Evolutionary conservation across 306 rosid species (phyloP).

Genomic region (Prunus salicina): DNA sequence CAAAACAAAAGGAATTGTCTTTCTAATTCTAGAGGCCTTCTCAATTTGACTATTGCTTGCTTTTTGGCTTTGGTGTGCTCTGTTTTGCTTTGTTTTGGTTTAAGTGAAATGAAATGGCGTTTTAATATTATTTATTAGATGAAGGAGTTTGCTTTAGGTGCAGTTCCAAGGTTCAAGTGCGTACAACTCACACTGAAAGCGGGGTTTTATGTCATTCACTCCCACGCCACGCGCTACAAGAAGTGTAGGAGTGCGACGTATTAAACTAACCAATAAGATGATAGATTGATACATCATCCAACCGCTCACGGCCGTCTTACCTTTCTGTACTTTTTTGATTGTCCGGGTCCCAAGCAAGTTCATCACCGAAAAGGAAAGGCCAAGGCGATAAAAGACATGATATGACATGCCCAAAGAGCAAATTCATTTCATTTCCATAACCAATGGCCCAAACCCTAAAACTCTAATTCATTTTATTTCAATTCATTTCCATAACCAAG

Average conservation of each 20-base stretch:
- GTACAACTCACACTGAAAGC: constrained; percentile 15
- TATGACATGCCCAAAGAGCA: too few species aligned
- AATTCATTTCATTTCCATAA: too few species aligned
- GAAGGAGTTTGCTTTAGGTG: constrained; percentile 29
- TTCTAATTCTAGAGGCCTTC: not conserved
- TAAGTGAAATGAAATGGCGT: not conserved
- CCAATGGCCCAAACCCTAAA: too few species aligned
- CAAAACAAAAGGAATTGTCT: not conserved
- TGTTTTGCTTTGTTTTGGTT: not conserved
- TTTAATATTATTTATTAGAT: not conserved
- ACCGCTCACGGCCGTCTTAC: not conserved
- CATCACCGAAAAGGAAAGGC: not conserved
- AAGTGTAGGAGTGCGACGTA: not conserved
- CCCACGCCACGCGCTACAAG: not conserved
- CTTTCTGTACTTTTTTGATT: not conserved
- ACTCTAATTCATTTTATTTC: too few species aligned
- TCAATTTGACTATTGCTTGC: not conserved
- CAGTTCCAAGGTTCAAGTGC: constrained; percentile 1
- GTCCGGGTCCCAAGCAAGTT: not conserved
- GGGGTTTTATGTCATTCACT: not conserved
- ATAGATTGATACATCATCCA: not conserved
- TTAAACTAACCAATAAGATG: not conserved
- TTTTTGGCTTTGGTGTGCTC: not conserved
- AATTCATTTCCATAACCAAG: too few species aligned
- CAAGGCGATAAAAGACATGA: too few species aligned